Base-by-base conservation (phyloP, 768 basidiomycete species). In the Clavaria fumosa region DNA sequence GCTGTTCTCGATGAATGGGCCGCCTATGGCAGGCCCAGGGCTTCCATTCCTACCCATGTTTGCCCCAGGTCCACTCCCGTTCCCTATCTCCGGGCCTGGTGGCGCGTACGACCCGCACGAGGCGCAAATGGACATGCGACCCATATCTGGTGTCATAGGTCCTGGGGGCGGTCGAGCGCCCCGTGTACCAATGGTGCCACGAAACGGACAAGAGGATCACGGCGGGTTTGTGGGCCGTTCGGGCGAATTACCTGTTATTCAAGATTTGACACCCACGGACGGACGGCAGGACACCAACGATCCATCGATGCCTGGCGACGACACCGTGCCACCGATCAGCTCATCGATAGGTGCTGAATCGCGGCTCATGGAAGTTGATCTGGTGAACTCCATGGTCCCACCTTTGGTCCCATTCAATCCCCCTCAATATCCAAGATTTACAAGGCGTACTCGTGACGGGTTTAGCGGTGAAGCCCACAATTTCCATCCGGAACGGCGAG, bases 221-320 rank as follows among this genome's bases (percentile, higher is more conserved):
- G n/a, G n/a, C n/a, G n/a, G n/a, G n/a, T n/a, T n/a, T n/a, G 26
- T 28, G 9, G 26, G 9, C 26, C 66, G 60, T 2, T 72, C 77
- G 10, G 82, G 81, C 39, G 83, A 84, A 54, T 67, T 83, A 4
- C 80, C 81, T 6, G 82, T 85, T 33, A 79, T 86, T 21, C 83
- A 86, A 52, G 83, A 86, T 50, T 60, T 86, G 27, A 86, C 83
- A 1, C 82, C 82, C 0, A 52, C 41, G 45, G 41, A 23, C 56
- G 51, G 36, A 42, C 40, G 26, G 14, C 9, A 28, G 14, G 26
- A 9, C 9, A 9, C 26, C 26, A 28, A 9, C 14, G 14, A 28
- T 14, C 26, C 14, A 14, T 28, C 26, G 9, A 9, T 14, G 14
- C 9, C 26, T 9, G 26, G 14, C 14, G 14, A 9, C 9, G 26